Base-by-base conservation (phyloP, 306 rosid species). In the Quercus wislizeni region DNA sequence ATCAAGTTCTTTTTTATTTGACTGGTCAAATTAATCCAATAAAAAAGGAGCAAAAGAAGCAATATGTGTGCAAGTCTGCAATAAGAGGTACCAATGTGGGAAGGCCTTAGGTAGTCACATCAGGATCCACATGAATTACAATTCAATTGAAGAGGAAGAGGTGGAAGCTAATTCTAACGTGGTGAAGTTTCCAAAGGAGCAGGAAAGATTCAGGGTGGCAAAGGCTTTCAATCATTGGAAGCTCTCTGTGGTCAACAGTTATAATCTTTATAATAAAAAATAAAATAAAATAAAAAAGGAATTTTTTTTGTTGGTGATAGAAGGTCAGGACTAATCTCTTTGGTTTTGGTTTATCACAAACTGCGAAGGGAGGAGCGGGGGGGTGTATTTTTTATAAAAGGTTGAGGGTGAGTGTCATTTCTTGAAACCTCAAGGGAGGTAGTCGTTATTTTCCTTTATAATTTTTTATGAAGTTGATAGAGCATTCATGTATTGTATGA, bases 101-200 rank as follows among this genome's bases (percentile, higher is more conserved):
- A 93, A 91, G 82, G 88, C 96, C 10, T 76, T 91, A 49, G 94
- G 98, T 46, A 93, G 94, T 18, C 93, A 90, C 87, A 91, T 92
- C 70, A 88, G 97, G 78, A 90, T 88, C 69, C 97, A 91, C 82
- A 80, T 87, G 89, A 86, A 63, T 74, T 83, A 74, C 23, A 85
- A 83, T 72, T 83, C 90, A 75, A 38, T 76, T 49, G 62, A 41
- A 52, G 75, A 65, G 6, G 73, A 30, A 56, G 81, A 80, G 76
- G 84, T 61, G 23, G 75, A 79, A 27, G 79, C n/a, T 5, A 72
- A 72, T 83, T 83, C 78, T 58, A 74, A 56, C 69, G 38, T 73
- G 19, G 76, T 78, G 69, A 90, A 86, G 84, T 21, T 84, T 71
- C 70, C 76, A 46, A 55, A 88, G 83, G 80, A 88, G 80, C 85